Evolutionary conservation across 192 early-diverging fungal genomes (phyloP), one percentile per base, ranked within the genome.

Genomic region (Chytriomyces sp.): DNA sequence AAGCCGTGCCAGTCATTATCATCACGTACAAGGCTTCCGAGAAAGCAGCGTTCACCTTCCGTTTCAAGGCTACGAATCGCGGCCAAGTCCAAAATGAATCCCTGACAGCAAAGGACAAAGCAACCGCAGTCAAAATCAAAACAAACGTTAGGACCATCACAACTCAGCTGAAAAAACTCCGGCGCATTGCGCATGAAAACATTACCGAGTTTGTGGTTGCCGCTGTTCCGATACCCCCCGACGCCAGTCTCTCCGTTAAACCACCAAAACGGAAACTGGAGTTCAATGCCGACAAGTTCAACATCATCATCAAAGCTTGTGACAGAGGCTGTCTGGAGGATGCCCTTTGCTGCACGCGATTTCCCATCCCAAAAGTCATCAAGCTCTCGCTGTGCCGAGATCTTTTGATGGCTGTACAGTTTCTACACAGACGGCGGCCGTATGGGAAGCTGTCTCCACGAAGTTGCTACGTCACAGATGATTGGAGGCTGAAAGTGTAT

Each of bases 311-410:
- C 13, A n/a, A 60, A 20, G 20, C 20, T 5, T 71, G 69, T n/a
- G 26, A 43, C 26, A 50, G 69, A 57, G 76, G 76, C 13, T 61
- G 49, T 20, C 76, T 77, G 13, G 76, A 66, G 20, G 76, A 77
- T 61, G 66, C 64, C 28, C 35, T 77, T 28, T 43, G n/a, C 10
- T 50, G 45, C 7, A 11, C 62, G 1, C 76, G 65, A 23, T 69
- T 68, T 46, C 76, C 76, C 7, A 50, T 70, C 0, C 20, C 68
- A 50, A 11, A 24, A 7, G 43, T 53, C 35, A 70, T 77, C 45
- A 77, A 77, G 45, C 43, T 63, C 18, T 77, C 76, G n/a, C 43
- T 77, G 9, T 69, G 76, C 45, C 65, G 66, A 7, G 76, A 77
- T 47, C 24, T 77, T 8, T 45, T 69, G 11, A 18, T n/a, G n/a